Evolutionary conservation across 2,329 filamentous ascomycete species (phyloP), one percentile per base, ranked within the genome.

Genomic region (Verruconis gallopava): DNA sequence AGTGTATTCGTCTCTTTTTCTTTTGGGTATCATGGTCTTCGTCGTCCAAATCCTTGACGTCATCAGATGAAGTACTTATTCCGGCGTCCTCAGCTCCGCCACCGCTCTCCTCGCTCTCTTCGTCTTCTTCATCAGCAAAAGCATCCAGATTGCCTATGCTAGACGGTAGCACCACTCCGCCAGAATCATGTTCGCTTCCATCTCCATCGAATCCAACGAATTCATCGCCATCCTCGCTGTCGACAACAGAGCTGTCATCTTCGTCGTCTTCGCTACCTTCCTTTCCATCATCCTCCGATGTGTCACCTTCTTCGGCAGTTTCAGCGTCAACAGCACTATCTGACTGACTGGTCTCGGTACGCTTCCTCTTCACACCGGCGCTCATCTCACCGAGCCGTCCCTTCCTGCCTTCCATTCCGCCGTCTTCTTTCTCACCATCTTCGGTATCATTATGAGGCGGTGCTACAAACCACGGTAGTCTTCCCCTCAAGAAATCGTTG

Each of bases 401-500:
- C 46, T 82, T 74, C 37, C 86, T 75, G 4, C 84, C 83, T 47
- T 79, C 75, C n/a, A 79, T 63, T 28, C 64, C 65, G 35, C 58
- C 53, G n/a, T 61, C 64, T 21, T 65, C 65, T 9, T 63, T 63
- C 4, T 66, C 66, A 6, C 64, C 67, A 37, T 73, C 73, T 3
- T 61, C 67, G 21, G 73, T 71, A 4, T 67, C 66, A 6, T 64
- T 67, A 37, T 73, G 73, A 2, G 88, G 85, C 6, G 86, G 79
- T 5, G 85, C 78, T 0, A 84, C 91, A 56, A 86, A 98, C 91
- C 93, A 98, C 1, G 91, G 91, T 19, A 96, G 84, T 63, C 89
- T 95, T 44, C 91, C 91, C 48, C 91, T 70, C 55, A 96, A 75
- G 58, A 96, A 98, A 56, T 98, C 91, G 54, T 94, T 96, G 46